A percentile compares a stretch with the other conserved stretches of the same genome.
Evolutionary conservation across 1,284 basidiomycete species (phyloP).

Genomic region (Cryptococcus jaspeensis): DNA sequence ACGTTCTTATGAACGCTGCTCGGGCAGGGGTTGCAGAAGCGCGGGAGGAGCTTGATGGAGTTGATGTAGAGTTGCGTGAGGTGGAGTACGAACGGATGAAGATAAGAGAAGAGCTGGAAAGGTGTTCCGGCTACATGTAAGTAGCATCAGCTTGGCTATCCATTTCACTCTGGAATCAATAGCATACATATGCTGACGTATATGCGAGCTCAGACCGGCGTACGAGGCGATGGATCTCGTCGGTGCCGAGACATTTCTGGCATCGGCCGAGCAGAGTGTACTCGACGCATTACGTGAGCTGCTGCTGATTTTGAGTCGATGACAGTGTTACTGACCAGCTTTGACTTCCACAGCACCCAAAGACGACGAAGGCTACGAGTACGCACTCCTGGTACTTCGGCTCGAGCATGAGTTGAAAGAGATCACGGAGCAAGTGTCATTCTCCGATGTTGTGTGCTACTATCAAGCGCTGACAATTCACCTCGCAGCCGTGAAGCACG

Average conservation of each 20-base stretch:
- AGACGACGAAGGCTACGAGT: conserved; percentile 28
- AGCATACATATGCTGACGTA: neutral
- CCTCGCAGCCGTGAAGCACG: conserved; percentile 28
- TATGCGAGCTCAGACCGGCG: conserved; percentile 23
- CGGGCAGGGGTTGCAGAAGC: conserved; percentile 29
- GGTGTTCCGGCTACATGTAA: conserved; percentile 42
- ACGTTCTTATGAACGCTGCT: conserved; percentile 38
- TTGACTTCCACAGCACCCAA: conserved; percentile 15
- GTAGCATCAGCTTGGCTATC: conserved; percentile 9
- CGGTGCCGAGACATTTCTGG: conserved; percentile 23
- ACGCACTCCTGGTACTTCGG: conserved; percentile 33
- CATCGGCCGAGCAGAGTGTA: conserved; percentile 13
- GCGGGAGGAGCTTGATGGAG: conserved; percentile 31
- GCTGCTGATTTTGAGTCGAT: neutral
- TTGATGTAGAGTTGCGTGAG: conserved; percentile 35
- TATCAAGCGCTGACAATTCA: neutral
- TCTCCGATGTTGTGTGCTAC: neutral
- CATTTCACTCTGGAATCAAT: neutral
- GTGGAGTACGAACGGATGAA: conserved; percentile 43
- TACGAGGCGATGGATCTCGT: conserved; percentile 34
- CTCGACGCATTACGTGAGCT: conserved; percentile 33
- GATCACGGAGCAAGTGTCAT: conserved; percentile 27
- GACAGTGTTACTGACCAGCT: neutral
- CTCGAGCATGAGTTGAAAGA: conserved; percentile 42
- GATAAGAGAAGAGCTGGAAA: conserved; percentile 39